Conservation (phyloP, 768 basidiomycete genomes). For the Hirschioporus abietinus region DNA sequence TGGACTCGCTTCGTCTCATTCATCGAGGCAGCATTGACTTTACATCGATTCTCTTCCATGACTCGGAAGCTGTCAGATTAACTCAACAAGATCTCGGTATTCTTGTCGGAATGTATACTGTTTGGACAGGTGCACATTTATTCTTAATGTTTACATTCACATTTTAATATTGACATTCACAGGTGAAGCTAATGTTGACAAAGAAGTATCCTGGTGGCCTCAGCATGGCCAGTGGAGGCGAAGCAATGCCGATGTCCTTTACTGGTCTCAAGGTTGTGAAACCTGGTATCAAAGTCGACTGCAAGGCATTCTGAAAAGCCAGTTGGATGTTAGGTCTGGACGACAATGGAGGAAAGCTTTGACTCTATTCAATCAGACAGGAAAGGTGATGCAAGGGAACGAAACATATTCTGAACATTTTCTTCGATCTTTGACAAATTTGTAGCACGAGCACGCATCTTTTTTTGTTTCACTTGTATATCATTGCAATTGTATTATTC, state of each 20-base stretch:
- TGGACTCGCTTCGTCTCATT: neutral
- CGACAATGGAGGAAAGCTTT: neutral
- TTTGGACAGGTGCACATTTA: neutral
- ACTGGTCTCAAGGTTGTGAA: neutral
- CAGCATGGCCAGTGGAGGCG: neutral
- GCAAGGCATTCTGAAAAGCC: neutral
- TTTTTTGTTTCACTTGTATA: no score
- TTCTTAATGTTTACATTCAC: neutral
- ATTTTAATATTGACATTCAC: neutral
- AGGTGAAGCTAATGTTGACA: neutral
- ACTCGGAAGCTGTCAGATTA: neutral
- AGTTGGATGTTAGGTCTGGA: neutral
- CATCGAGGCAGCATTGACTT: neutral
- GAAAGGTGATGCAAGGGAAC: neutral
- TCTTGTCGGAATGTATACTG: neutral
- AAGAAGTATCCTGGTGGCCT: neutral
- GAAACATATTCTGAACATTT: neutral
- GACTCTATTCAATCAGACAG: neutral
- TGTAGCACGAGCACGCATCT: no score
- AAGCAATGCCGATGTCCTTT: neutral
- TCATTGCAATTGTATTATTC: no score
- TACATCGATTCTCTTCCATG: neutral
- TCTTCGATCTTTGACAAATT: neutral
- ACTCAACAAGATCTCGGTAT: neutral
- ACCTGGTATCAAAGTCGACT: neutral